Base-by-base conservation (phyloP, 306 rosid genomes). In the Acacia crassicarpa region DNA sequence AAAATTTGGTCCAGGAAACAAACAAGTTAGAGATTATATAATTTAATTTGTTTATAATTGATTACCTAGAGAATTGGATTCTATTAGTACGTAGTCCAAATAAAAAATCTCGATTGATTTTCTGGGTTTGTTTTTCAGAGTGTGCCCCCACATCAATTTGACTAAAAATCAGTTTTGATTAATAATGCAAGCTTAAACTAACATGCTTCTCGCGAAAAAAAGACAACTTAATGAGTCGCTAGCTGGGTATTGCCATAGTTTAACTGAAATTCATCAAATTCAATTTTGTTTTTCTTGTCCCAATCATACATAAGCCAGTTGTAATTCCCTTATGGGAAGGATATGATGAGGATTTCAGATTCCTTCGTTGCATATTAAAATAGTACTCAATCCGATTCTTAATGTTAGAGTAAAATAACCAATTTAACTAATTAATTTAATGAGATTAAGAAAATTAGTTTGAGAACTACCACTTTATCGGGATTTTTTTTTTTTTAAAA, bases 91-190 rank as follows among this genome's bases (percentile, higher is more conserved):
- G 41, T 43, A 66, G 35, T 71, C 78, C 58, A 23, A 22, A n/a
- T 49, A 54, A 51, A 56, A 13, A 66, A 85, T 83, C 83, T 80
- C 32, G 19, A 46, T 27, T 69, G 83, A 84, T 80, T 75, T 80
- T 40, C 70, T 63, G 33, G 70, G 67, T 81, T 81, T 86, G 43
- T 67, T 79, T 84, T 82, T 78, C 25, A 38, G 17, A 69, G 72
- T 35, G 72, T 27, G 83, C 78, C 86, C 83, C 88, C 82, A 51
- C 81, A 53, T 32, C 41, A 46, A 78, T 82, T 86, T 88, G 88
- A 88, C 86, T 84, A 62, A 59, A 56, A 48, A 58, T 65, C 27
- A 65, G 78, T 86, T 75, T 43, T 65, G 78, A 65, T 77, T 61
- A 61, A 23, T 61, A 61, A 23, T 13, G 78, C 45, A 48, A 79